Percentiles rank a stretch among this genome's conserved stretches.
Conservation (phyloP, 352 stramenopile species). For the Aphanomyces stellatus region DNA sequence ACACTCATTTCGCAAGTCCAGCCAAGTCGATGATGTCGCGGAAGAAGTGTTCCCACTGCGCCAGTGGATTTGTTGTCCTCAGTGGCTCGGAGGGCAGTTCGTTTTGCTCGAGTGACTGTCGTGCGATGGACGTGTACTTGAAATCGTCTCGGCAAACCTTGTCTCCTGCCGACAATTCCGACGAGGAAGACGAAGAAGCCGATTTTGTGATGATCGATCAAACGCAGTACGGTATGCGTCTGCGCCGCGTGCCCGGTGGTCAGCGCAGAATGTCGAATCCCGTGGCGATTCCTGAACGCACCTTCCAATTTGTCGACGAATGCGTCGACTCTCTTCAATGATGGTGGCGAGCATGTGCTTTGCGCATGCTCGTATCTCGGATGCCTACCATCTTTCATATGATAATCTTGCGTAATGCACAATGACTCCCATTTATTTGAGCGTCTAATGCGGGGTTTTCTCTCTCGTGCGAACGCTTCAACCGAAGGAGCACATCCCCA, state of each 20-base stretch:
- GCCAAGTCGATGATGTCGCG: neutral
- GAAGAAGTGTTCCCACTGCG: neutral
- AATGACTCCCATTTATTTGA: too few relatives aligned
- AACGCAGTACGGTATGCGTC: slow-evolving; percentile 1
- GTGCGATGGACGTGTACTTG: neutral
- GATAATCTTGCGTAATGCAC: too few relatives aligned
- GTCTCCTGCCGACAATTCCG: neutral
- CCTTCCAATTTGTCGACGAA: neutral
- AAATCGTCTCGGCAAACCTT: neutral
- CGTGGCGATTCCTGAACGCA: neutral
- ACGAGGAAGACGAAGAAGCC: neutral
- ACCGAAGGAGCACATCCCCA: too few relatives aligned
- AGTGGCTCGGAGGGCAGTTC: neutral
- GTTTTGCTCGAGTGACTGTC: slow-evolving; percentile 4
- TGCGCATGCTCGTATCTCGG: slow-evolving; percentile 8
- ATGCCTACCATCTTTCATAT: too few relatives aligned
- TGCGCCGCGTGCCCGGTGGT: neutral
- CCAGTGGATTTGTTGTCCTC: neutral
- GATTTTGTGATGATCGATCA: slow-evolving; percentile 4
- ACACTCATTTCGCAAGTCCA: neutral
- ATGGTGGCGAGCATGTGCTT: neutral
- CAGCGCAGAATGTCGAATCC: neutral
- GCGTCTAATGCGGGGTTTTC: too few relatives aligned
- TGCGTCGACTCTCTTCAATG: neutral
- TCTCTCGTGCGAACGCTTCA: too few relatives aligned